Evolutionary conservation across 202 grass and related monocot genomes (phyloP), one percentile per base, ranked within the genome.

Genomic region (Elaeis oleifera): DNA sequence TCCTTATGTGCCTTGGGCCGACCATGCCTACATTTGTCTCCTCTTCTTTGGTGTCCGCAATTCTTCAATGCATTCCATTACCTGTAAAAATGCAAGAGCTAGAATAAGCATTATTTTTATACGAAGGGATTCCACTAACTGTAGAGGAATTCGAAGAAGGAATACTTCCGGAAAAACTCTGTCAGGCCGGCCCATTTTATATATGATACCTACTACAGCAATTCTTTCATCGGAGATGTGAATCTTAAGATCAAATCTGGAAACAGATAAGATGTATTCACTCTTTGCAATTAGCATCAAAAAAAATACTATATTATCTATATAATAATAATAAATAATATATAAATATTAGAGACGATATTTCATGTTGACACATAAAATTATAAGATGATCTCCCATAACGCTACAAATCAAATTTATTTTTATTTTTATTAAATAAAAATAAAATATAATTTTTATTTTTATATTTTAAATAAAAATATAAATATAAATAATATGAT

Each of bases 161-260:
- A 29, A 48, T 70, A 83, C 81, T 64, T 70, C 26, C 2, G 16
- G 16, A 27, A 83, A n/a, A 9, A 72, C 56, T 16, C 53, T 39
- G 63, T 70, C 78, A 1, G 52, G 62, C 22, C 68, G 75, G 49
- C 72, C 67, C 27, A 70, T 5, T 51, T 53, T 69, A 68, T 85
- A 80, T 21, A 88, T 53, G 70, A 89, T 50, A 1, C 72, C 67
- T 0, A 89, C 13, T 16, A 95, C 76, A 36, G 84, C 73, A 6
- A 21, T 68, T 22, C n/a, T 61, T 57, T 71, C 57, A 49, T 55
- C 56, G 1, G 63, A n/a, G 59, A 88, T 61, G 60, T 84, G 81
- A 73, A 88, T 63, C 64, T 84, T 78, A 39, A 72, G 59, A 5
- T 80, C 84, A 53, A 76, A 81, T 29, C 88, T 80, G 23, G 2